Evolutionary conservation across 192 early-diverging fungal species (phyloP).

Genomic region (Rhizoclosmatium sp.): DNA sequence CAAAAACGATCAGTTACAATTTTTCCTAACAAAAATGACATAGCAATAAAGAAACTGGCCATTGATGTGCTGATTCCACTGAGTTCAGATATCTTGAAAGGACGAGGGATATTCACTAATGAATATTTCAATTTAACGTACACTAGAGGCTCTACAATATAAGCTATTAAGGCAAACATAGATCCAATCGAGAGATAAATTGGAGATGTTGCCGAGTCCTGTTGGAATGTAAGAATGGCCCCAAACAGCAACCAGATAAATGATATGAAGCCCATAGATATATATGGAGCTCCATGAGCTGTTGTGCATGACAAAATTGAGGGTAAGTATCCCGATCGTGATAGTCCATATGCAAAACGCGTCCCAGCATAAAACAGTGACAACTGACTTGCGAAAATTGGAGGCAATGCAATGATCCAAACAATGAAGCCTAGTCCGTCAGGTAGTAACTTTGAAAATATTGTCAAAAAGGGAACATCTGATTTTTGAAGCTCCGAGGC

Average conservation of each 20-base stretch:
- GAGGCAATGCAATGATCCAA: conserved; percentile 7
- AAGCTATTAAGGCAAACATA: conserved; percentile 26
- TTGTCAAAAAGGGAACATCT: background rate
- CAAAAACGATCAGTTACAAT: background rate
- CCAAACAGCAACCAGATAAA: conserved; percentile 7
- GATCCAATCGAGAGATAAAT: conserved; percentile 12
- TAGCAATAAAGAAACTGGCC: background rate
- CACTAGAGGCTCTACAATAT: conserved; percentile 26
- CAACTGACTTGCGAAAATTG: conserved; percentile 21
- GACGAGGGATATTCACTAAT: background rate
- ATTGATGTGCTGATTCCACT: background rate
- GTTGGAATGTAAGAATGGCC: background rate
- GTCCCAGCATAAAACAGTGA: conserved; percentile 21
- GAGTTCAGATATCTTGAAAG: background rate
- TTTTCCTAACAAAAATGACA: background rate
- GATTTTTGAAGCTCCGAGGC: background rate
- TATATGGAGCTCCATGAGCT: conserved; percentile 6
- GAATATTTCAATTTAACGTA: conserved; percentile 8
- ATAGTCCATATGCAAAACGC: conserved; percentile 19
- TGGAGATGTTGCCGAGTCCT: background rate
- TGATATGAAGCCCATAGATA: background rate
- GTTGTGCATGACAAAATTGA: conserved; percentile 4
- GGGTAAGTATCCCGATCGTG: conserved; percentile 24
- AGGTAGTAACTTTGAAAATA: background rate
- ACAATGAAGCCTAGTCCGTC: background rate